Percentiles rank a stretch among this genome's conserved stretches.
These are phyloP conservation scores for Aureobasidium vineae DNA, from an alignment of 2,329 filamentous ascomycete genomes.

Conservation along the genomic window DNA sequence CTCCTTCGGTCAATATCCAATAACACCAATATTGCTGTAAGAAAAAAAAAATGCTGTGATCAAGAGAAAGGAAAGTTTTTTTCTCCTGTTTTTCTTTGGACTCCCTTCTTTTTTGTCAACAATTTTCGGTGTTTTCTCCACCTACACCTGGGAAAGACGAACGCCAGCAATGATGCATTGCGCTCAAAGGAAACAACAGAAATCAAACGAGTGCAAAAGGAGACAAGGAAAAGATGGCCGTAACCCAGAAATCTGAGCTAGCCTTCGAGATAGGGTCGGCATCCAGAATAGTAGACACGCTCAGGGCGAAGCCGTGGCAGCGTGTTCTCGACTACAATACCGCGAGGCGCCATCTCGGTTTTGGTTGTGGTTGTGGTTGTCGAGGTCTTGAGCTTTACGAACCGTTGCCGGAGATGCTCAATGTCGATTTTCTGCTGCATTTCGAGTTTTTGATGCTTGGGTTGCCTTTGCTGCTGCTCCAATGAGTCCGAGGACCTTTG, in stretches of 20 bases:
- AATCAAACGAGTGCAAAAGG: slow-evolving; percentile 1
- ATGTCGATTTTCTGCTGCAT: slow-evolving; percentile 1
- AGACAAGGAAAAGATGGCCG: not conserved
- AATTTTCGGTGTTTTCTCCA: not conserved
- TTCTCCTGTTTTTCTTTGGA: not conserved
- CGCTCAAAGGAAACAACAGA: slow-evolving; percentile 17
- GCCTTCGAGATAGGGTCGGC: slow-evolving; percentile 20
- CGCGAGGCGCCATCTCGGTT: slow-evolving; percentile 13
- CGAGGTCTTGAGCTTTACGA: slow-evolving; percentile 4
- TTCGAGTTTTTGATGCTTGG: slow-evolving; percentile 10
- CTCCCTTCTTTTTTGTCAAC: slow-evolving; percentile 11
- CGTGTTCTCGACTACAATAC: slow-evolving; percentile 4
- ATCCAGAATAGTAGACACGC: slow-evolving; percentile 23
- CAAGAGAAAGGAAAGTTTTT: slow-evolving; percentile 7
- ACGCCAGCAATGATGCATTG: slow-evolving; percentile 17
- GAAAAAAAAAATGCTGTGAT: not conserved
- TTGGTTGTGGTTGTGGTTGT: not conserved
- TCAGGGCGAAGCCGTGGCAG: slow-evolving; percentile 16
- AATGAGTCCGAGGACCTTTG: slow-evolving; percentile 18
- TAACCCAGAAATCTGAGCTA: not conserved
- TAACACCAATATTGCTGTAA: slow-evolving; percentile 3
- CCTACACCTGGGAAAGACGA: not conserved
- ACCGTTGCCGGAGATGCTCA: not conserved
- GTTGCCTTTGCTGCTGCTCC: slow-evolving; percentile 3
- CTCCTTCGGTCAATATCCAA: not conserved